Evolutionary conservation across 441 rosid species (phyloP), one percentile per base, ranked within the genome.

Genomic region (Pelargonium citronellum): DNA sequence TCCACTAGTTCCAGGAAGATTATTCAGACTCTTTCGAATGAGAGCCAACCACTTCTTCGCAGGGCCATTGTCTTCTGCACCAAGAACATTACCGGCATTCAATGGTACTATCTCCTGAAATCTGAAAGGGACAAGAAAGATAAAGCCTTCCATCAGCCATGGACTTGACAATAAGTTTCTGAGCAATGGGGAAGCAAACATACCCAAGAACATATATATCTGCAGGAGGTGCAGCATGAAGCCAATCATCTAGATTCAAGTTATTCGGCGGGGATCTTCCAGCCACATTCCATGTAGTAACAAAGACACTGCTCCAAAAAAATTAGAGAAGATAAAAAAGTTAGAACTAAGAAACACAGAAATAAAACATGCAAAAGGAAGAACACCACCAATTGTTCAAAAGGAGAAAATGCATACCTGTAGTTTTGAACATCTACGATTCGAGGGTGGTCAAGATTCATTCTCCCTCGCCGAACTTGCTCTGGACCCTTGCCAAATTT

Each of bases 31-130:
- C 85, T 76, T 92, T 22, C 96, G 80, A 44, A 95, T 83, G 24
- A 95, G 88, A 71, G 98, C 82, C 67, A 84, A 77, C 99, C 99
- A 95, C 83, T 92, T 95, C 73, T 87, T 90, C 66, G 99, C 97
- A 30, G 99, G 99, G n/a, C 95, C 99, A 74, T 90, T 95, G 83
- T 95, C 98, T 86, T 95, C 99, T 63, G 98, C 84, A 22, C 99
- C 99, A 62, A 95, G 84, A 70, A 95, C 82, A 77, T 95, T 95
- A 49, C 99, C 98, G 66, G 99, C 97, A 80, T 92, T 95, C 71
- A 95, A 81, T 74, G 98, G 98, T 69, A 92, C 98, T 58, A 95
- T 92, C 84, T 95, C 99, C 82, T 95, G 99, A 84, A 92, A 91
- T 69, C 99, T 95, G 80, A 75, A 70, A 74, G 39, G 58, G 43